Evolutionary conservation across 116 monocot genomes (phyloP).

Genomic region (Phalaenopsis hybrid): DNA sequence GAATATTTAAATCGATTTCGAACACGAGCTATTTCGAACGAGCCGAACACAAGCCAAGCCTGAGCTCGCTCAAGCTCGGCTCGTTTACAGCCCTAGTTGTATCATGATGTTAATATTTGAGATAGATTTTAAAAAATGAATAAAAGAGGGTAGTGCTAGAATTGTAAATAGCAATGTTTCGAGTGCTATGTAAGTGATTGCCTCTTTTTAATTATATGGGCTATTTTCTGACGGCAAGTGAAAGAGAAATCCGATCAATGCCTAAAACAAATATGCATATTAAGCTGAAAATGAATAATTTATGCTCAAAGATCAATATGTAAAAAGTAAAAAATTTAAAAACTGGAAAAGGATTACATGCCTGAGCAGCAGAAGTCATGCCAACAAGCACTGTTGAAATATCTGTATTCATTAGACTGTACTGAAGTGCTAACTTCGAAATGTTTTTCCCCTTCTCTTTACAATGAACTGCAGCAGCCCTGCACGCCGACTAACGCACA

Average conservation of each 20-base stretch:
- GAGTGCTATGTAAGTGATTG: too few species aligned
- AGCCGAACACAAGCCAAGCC: too few species aligned
- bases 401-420: slow-evolving; percentile 72
- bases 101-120: too few species aligned
- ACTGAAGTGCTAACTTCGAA: slow-evolving; percentile 78
- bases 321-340: background rate
- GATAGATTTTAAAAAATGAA: too few species aligned
- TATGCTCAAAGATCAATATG: background rate
- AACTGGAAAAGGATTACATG: slow-evolving; percentile 1
- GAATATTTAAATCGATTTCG: too few species aligned
- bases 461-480: slow-evolving; percentile 62
- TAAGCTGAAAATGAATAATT: background rate
- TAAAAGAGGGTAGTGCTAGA: too few species aligned
- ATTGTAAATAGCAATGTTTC: too few species aligned
- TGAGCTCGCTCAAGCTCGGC: too few species aligned
- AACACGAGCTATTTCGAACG: too few species aligned
- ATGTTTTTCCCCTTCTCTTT: slow-evolving; percentile 69
- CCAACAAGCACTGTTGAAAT: slow-evolving; percentile 82
- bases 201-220: background rate
- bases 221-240: background rate
- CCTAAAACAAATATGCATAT: too few species aligned
- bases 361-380: slow-evolving; percentile 85
- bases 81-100: too few species aligned
- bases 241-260: background rate
- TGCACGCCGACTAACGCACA: slow-evolving; percentile 54